Percentiles rank a stretch among this genome's conserved stretches.
Conservation (phyloP, 495 filamentous ascomycete genomes). For the Tuber umbilicatum region DNA sequence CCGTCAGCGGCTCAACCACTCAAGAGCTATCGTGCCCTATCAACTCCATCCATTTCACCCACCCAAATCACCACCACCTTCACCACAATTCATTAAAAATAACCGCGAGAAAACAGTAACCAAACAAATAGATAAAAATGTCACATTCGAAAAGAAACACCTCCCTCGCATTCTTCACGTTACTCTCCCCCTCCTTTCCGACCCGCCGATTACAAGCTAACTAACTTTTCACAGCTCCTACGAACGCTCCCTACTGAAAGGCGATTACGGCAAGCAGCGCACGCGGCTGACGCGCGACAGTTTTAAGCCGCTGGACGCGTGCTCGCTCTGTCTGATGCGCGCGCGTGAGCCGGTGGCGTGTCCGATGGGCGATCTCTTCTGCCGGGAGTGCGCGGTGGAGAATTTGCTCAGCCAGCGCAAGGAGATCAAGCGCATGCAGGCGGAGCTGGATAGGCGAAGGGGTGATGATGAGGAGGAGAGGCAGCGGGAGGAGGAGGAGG, state of each 20-base stretch:
- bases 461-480: slow-evolving; percentile 53
- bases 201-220: not conserved
- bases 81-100: not conserved
- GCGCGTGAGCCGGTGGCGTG: slow-evolving; percentile 72
- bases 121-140: slow-evolving; percentile 21
- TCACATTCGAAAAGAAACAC: slow-evolving; percentile 73
- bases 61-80: slow-evolving; percentile 14
- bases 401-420: slow-evolving; percentile 86
- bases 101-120: not conserved
- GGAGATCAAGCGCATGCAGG: slow-evolving; percentile 74
- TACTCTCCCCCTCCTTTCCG: not conserved
- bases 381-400: slow-evolving; percentile 84
- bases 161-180: slow-evolving; percentile 88
- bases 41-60: not conserved
- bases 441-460: slow-evolving; percentile 54
- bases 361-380: slow-evolving; percentile 83
- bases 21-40: not conserved
- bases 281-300: slow-evolving; percentile 88
- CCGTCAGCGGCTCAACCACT: not conserved
- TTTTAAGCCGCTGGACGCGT: slow-evolving; percentile 87
- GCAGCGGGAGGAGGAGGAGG: slow-evolving; percentile 54
- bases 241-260: slow-evolving; percentile 73
- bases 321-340: slow-evolving; percentile 78
- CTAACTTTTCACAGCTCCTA: slow-evolving; percentile 50
- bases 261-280: slow-evolving; percentile 70